These are phyloP conservation scores for Berkeleyomyces basicola DNA, from an alignment of 2,329 filamentous ascomycete species.

Conservation along the genomic window DNA sequence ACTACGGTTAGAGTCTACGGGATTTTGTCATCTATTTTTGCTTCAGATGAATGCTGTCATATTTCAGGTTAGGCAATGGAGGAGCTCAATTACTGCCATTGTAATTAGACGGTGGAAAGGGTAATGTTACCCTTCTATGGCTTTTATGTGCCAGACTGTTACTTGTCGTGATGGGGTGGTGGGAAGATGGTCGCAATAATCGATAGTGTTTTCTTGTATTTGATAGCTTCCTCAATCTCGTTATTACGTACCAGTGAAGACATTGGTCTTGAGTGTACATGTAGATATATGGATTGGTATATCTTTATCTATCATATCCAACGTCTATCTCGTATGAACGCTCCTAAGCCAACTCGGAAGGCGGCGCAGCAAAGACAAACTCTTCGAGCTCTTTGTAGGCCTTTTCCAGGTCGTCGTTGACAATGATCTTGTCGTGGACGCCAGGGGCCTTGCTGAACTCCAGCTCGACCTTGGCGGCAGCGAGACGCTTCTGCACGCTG, in stretches of 20 bases:
- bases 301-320: background rate
- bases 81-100: too few relatives aligned
- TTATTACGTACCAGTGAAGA: too few relatives aligned
- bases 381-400: constrained; percentile 37
- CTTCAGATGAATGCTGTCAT: background rate
- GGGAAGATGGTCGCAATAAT: background rate
- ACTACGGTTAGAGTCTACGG: background rate
- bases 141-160: too few relatives aligned
- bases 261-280: background rate
- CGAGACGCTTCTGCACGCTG: constrained; percentile 49
- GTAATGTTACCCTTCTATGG: too few relatives aligned
- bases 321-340: background rate
- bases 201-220: background rate
- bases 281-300: background rate
- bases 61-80: background rate
- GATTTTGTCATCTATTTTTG: constrained; percentile 1
- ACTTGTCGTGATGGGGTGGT: background rate
- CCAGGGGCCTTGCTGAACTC: constrained; percentile 53
- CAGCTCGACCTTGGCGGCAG: constrained; percentile 58
- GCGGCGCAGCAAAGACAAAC: constrained; percentile 26
- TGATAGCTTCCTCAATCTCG: background rate
- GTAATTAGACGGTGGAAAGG: too few relatives aligned
- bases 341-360: background rate
- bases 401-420: constrained; percentile 29
- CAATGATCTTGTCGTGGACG: constrained; percentile 25